Evolutionary conservation across 495 filamentous ascomycete genomes (phyloP).

Genomic region (Hypoxylon crocopeplum): DNA sequence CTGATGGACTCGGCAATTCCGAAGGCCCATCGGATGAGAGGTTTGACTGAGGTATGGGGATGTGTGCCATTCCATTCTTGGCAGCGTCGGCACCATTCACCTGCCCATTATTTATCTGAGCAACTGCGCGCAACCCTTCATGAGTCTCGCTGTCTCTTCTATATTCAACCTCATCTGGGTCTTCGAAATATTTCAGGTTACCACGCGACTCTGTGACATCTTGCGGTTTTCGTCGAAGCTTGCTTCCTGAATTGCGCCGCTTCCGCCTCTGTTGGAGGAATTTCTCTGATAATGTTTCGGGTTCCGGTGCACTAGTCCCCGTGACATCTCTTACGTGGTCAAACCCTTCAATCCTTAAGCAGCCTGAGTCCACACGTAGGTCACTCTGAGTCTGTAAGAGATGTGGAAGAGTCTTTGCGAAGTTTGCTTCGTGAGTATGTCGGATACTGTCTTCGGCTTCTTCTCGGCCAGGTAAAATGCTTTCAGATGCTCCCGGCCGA

Average conservation of each 20-base stretch:
- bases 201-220: constrained; percentile 68
- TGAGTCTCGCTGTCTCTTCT: constrained; percentile 79
- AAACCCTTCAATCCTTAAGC: constrained; percentile 8
- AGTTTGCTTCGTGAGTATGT: constrained; percentile 9
- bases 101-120: background rate
- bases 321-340: constrained; percentile 53
- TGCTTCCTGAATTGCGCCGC: constrained; percentile 81
- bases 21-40: constrained; percentile 36
- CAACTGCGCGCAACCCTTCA: constrained; percentile 53
- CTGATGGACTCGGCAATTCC: constrained; percentile 36
- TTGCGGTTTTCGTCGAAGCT: constrained; percentile 70
- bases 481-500: constrained; percentile 38
- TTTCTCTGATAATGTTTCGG: constrained; percentile 52
- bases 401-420: constrained; percentile 9
- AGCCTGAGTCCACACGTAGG: constrained; percentile 22
- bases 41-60: constrained; percentile 18
- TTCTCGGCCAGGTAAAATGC: constrained; percentile 5
- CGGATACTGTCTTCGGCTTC: background rate
- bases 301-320: constrained; percentile 63
- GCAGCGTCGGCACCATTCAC: background rate
- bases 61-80: constrained; percentile 12
- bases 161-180: constrained; percentile 77
- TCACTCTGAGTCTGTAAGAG: constrained; percentile 46
- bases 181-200: constrained; percentile 83
- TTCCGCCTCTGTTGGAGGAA: constrained; percentile 47